phyloP scores from a whole-genome alignment of 441 rosid species.

The Populus hybrid region DNA sequence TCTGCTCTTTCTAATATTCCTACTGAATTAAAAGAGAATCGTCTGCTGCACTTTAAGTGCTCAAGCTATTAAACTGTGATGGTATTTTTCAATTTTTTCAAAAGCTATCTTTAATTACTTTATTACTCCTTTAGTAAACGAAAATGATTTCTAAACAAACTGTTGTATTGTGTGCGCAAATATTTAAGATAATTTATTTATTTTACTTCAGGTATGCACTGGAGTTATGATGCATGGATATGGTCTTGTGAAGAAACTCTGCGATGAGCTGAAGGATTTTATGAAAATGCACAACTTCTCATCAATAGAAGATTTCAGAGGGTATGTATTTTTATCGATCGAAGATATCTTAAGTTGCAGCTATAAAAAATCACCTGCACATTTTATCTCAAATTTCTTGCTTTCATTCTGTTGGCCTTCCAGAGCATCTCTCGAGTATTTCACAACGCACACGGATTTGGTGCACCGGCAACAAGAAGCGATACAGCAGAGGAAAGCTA shows the following conservation, averaged over 20 bases:
- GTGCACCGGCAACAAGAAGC: slow-evolving; percentile 83
- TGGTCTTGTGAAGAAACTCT: slow-evolving; percentile 78
- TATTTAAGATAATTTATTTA: not conserved
- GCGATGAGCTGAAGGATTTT: slow-evolving; percentile 74
- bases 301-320: slow-evolving; percentile 84
- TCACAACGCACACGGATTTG: slow-evolving; percentile 85
- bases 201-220: slow-evolving; percentile 68
- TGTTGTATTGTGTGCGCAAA: not conserved
- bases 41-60: not conserved
- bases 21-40: not conserved
- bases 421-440: slow-evolving; percentile 80
- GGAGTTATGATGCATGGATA: slow-evolving; percentile 99
- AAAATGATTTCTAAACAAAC: not conserved
- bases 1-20: not conserved
- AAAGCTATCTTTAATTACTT: not conserved
- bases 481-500: slow-evolving; percentile 63
- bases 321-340: slow-evolving; percentile 38
- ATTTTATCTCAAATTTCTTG: not conserved
- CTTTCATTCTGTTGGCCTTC: not conserved
- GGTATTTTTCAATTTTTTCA: not conserved
- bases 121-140: not conserved
- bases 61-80: not conserved
- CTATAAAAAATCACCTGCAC: not conserved
- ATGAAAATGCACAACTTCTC: slow-evolving; percentile 85
- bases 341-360: not conserved